Evolutionary conservation across 176 grass and related monocot genomes (phyloP).

Genomic region (Triticum dicoccoides): DNA sequence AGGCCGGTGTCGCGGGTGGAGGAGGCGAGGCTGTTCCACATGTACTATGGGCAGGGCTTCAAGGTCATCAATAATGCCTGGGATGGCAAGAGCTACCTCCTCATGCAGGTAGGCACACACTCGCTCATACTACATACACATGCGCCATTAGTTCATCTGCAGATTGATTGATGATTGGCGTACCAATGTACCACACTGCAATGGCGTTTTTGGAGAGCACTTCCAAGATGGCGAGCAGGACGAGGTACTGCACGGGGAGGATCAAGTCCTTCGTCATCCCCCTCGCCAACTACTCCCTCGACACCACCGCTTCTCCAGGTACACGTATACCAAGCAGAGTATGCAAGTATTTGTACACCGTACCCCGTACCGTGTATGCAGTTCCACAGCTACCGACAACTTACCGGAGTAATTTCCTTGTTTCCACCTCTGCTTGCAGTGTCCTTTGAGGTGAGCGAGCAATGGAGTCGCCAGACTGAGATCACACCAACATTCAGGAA

Average conservation of each 20-base stretch:
- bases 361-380: too few relatives aligned
- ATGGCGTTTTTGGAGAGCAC: slow-evolving; percentile 41
- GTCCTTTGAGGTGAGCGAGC: slow-evolving; percentile 92
- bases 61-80: slow-evolving; percentile 89
- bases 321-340: neutral
- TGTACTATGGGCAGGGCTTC: slow-evolving; percentile 91
- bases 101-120: slow-evolving; percentile 43
- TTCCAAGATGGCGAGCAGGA: slow-evolving; percentile 79
- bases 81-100: slow-evolving; percentile 92
- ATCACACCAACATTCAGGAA: neutral
- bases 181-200: neutral
- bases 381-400: too few relatives aligned
- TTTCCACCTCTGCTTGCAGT: slow-evolving; percentile 45
- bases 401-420: too few relatives aligned
- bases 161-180: too few relatives aligned
- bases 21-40: slow-evolving; percentile 65
- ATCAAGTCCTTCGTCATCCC: slow-evolving; percentile 86
- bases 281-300: slow-evolving; percentile 80
- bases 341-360: too few relatives aligned
- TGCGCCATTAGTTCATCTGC: neutral
- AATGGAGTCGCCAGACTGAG: neutral
- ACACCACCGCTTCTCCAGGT: slow-evolving; percentile 73
- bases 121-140: neutral
- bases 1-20: slow-evolving; percentile 65
- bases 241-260: slow-evolving; percentile 88